Base-by-base conservation (phyloP, 2,329 filamentous ascomycete species). In the Sarocladium brachiariae region DNA sequence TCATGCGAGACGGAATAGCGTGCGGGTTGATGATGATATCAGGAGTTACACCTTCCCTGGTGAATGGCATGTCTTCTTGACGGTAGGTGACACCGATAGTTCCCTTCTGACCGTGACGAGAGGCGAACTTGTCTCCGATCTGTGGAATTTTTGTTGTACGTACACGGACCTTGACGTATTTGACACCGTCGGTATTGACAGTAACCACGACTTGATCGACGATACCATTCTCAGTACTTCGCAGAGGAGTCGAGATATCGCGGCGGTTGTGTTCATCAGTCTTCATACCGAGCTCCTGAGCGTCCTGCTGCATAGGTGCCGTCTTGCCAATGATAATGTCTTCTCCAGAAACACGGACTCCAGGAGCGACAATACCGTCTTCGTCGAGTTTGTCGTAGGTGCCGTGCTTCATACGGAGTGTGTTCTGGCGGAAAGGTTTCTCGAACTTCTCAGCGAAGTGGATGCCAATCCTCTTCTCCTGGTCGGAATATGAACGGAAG, bases 271-370 rank as follows among this genome's bases (percentile, higher is more conserved):
- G 93, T 52, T 21, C 25, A 59, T 89, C 90, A 21, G 89, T 95
- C 55, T 93, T 82, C 63, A 96, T 91, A 6, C 93, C 93, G 55
- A 97, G 78, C 67, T 99, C 93, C 65, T 96, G 89, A 14, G 87
- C 87, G 61, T 99, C 93, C 2, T 89, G 85, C 45, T 90, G 87
- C 65, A 99, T 89, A 2, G 95, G 95, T 10, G 92, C 91, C 2
- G 93, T 97, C 76, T 99, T 99, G 56, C 95, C 93, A 56, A 99
- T 99, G 66, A 99, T 97, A 63, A 99, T 96, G 67, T 99, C 93
- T 62, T 97, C 93, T 63, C 93, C 95, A 13, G 90, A 95, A 1
- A 99, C 92, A 67, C 93, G 88, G 21, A 95, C 87, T 63, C 93
- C 93, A 13, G 93, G 93, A 7, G 89, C 87, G 50, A 99, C 87